These are phyloP conservation scores for Aspergillus thermomutatus DNA, from an alignment of 2,329 filamentous ascomycete species.

Conservation along the genomic window DNA sequence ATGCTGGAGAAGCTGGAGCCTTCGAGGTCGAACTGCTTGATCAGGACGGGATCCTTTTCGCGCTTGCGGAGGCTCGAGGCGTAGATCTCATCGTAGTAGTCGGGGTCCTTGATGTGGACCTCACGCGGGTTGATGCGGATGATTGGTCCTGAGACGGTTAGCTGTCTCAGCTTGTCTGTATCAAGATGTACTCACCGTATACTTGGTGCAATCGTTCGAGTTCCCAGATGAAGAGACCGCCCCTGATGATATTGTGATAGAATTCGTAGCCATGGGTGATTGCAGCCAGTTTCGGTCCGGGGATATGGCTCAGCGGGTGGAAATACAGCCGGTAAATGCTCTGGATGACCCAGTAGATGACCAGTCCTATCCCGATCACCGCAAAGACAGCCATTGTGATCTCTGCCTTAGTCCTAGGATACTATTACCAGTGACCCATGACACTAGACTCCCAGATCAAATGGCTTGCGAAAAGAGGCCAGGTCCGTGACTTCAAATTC, in stretches of 20 bases:
- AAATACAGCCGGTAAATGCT: slow-evolving; percentile 31
- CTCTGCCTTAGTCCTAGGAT: too few relatives aligned
- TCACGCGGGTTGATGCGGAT: slow-evolving; percentile 33
- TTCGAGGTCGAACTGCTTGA: slow-evolving; percentile 12
- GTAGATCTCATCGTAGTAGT: slow-evolving; percentile 34
- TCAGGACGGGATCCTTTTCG: slow-evolving; percentile 23
- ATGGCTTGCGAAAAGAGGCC: too few relatives aligned
- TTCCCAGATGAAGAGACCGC: slow-evolving; percentile 32
- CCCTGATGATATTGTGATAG: slow-evolving; percentile 32
- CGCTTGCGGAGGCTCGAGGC: slow-evolving; percentile 20
- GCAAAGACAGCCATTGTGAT: not conserved
- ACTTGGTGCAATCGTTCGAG: slow-evolving; percentile 32
- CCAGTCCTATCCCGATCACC: not conserved
- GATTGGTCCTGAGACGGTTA: slow-evolving; percentile 26
- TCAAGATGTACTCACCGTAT: slow-evolving; percentile 25
- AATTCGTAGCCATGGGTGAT: slow-evolving; percentile 30
- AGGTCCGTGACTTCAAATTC: too few relatives aligned
- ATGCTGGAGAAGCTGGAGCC: slow-evolving; percentile 16
- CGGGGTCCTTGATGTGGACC: slow-evolving; percentile 33
- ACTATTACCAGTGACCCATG: too few relatives aligned
- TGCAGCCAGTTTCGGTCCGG: slow-evolving; percentile 32
- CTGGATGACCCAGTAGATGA: not conserved
- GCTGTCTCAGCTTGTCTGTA: not conserved
- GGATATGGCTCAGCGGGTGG: slow-evolving; percentile 31
- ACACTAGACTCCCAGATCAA: too few relatives aligned